Base-by-base conservation (phyloP, 345 rosid species). In the Arabidopsis suecica region DNA sequence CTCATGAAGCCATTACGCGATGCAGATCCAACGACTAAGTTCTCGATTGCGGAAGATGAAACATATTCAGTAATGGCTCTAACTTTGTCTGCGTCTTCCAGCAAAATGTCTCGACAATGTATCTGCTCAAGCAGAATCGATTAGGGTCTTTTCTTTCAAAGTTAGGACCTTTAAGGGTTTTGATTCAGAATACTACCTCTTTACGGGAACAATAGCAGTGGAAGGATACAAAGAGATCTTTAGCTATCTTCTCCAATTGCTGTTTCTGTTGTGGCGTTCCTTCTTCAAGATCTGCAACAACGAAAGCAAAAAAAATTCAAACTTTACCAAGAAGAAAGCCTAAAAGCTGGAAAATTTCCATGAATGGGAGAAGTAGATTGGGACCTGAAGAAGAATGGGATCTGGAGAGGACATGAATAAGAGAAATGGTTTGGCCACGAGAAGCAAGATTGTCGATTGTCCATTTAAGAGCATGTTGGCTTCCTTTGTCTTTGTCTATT, bases 121-220 rank as follows among this genome's bases (percentile, higher is more conserved):
- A 91, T 81, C 97, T 94, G 82, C 57, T 54, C 65, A 9, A 22
- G 20, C 33, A 61, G 33, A 22, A 22, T 6, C 34, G 7, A 11
- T 59, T 18, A 34, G 22, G 20, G 61, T 32, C 22, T 30, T 54
- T 12, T 56, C 34, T 53, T 14, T 59, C 47, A 37, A 60, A 60
- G 48, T 20, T 10, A 10, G 20, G 48, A 38, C n/a, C 48, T 60
- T 20, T 61, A 34, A 37, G 30, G n/a, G 45, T 60, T 60, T 11
- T 48, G 7, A 11, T 66, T 36, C 0, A 33, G 60, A 88, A 0
- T 79, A 87, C 3, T 22, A 61, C 97, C 66, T 92, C 96, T 82
- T 95, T 95, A 28, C 92, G 96, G 1, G 97, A 89, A 69, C 97
- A 90, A 37, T 85, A 95, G 75, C 96, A 95, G 25, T 81, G 97